Evolutionary conservation across 495 filamentous ascomycete species (phyloP).

Genomic region (Penicillium steckii): DNA sequence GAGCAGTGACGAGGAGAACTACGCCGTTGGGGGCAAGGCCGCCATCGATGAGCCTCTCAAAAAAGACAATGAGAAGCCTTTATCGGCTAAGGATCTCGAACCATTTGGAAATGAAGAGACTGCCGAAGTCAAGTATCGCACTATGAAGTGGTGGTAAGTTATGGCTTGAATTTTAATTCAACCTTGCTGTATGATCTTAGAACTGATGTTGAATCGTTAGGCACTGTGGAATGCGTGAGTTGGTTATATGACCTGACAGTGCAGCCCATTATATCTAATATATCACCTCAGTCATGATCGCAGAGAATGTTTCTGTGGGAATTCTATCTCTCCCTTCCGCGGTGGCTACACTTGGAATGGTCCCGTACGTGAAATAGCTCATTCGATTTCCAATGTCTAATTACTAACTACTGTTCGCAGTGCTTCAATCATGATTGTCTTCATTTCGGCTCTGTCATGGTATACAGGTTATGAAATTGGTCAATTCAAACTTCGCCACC

Average conservation of each 20-base stretch:
- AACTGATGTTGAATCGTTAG: constrained; percentile 8
- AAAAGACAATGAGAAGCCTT: constrained; percentile 17
- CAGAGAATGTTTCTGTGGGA: constrained; percentile 66
- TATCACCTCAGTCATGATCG: constrained; percentile 53
- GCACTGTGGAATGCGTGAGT: constrained; percentile 39
- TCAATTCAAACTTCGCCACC: constrained; percentile 35
- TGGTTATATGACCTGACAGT: not conserved
- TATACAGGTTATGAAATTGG: constrained; percentile 39
- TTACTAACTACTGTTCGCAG: constrained; percentile 12
- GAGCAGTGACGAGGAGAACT: constrained; percentile 20
- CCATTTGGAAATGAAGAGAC: constrained; percentile 44
- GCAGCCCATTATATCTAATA: not conserved
- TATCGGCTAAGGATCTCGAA: constrained; percentile 25
- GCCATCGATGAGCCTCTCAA: constrained; percentile 10
- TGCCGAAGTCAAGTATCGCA: constrained; percentile 42
- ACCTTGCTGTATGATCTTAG: not conserved
- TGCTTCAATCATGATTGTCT: constrained; percentile 54
- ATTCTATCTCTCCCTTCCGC: constrained; percentile 62
- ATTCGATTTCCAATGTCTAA: not conserved
- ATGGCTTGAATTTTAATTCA: not conserved
- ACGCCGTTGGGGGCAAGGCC: constrained; percentile 10
- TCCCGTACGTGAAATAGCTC: constrained; percentile 31
- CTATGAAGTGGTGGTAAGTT: constrained; percentile 46
- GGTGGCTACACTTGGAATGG: constrained; percentile 64
- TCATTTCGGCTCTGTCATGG: constrained; percentile 64